Evolutionary conservation across 2,329 filamentous ascomycete species (phyloP), one percentile per base, ranked within the genome.

Genomic region (Claviceps pusilla): DNA sequence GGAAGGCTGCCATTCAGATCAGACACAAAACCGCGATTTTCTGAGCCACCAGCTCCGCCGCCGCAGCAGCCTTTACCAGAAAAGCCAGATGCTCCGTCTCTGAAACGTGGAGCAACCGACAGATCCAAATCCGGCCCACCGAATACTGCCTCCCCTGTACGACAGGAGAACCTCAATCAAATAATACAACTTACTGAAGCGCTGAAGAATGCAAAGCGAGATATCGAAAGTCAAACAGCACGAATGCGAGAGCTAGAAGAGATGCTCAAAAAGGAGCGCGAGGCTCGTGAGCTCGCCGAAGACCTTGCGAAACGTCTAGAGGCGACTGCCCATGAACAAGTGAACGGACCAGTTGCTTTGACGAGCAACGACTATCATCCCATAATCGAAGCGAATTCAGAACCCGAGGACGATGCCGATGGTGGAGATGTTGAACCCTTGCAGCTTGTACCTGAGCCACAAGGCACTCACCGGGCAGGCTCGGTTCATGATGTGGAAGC

Each of bases 21-120:
- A 24, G 89, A 95, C 63, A 74, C 83, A 45, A 91, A 93, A 62
- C 80, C 87, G 4, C 80, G 89, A 52, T 97, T 96, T 66, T 93
- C 88, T 1, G 90, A 96, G 55, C 91, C 91, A 51, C 91, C 91
- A 4, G 91, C 90, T 28, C 91, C 91, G 7, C 91, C 91, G 31
- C 91, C 91, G 33, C 89, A 95, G 61, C 90, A 95, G 61, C 91
- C 91, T 14, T 74, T 97, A 6, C 91, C 91, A 1, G 90, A 96
- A 65, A 96, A 96, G 67, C 91, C 91, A 0, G 89, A 95, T 68
- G 80, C 77, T 0, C 80, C 83, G 0, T 80, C 87, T 0, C 69
- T 95, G 35, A 89, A 87, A 65, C 80, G 89, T 54, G 77, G 77
- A 4, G 82, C 87, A 31, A 90, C 86, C 0, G 89, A 95, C 59